Evolutionary conservation across 805 yeast species (phyloP).

Genomic region (Yamadazyma laniorum): DNA sequence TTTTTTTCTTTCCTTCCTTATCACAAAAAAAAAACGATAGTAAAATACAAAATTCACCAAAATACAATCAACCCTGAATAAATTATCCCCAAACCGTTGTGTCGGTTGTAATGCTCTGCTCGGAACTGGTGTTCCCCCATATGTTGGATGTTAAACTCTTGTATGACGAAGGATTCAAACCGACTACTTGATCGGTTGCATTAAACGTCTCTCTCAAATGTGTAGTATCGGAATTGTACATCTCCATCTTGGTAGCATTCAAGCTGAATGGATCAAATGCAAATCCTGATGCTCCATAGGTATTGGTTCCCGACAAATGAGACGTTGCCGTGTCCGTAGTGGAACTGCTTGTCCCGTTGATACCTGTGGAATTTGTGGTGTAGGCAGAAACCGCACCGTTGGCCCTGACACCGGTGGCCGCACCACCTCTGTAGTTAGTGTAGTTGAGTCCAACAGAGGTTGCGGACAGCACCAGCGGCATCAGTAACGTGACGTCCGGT

Average conservation of each 20-base stretch:
- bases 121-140: slow-evolving; percentile 9
- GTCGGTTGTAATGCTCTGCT: slow-evolving; percentile 2
- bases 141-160: slow-evolving; percentile 1
- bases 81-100: slow-evolving; percentile 9
- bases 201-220: too few species aligned
- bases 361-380: too few species aligned
- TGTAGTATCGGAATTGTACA: not conserved
- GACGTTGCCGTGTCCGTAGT: not conserved
- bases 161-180: not conserved
- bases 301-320: not conserved
- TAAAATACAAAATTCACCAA: not conserved
- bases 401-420: too few species aligned
- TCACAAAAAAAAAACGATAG: too few species aligned
- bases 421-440: too few species aligned
- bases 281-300: not conserved
- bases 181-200: too few species aligned
- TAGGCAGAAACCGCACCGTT: too few species aligned
- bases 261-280: not conserved
- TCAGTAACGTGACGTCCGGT: too few species aligned
- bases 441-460: too few species aligned
- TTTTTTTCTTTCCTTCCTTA: too few species aligned
- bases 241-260: not conserved
- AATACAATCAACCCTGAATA: not conserved
- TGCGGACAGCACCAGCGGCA: too few species aligned
- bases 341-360: too few species aligned